A percentile compares a stretch with the other conserved stretches of the same genome.
Conservation (phyloP, 352 stramenopile genomes). For the Phytophthora sansomeana region DNA sequence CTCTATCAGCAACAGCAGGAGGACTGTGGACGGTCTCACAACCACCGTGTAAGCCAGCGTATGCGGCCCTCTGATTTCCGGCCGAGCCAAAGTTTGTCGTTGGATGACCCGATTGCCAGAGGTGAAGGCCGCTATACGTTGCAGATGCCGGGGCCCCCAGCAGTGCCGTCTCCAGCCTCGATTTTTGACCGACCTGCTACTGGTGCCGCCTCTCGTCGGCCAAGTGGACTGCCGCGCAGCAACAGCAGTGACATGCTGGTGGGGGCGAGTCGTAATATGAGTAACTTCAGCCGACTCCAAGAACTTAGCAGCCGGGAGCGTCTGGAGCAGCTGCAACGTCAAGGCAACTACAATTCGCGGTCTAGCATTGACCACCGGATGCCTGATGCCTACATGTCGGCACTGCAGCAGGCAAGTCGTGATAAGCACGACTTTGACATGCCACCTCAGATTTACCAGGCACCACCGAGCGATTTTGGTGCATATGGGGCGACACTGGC, state of each 20-base stretch:
- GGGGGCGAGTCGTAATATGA: conserved; percentile 26
- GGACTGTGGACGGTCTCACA: conserved; percentile 26
- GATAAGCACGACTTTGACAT: conserved; percentile 42
- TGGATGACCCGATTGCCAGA: conserved; percentile 44
- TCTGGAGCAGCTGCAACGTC: conserved; percentile 34
- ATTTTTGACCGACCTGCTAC: conserved; percentile 70
- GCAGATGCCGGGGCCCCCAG: conserved; percentile 33
- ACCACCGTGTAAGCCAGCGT: conserved; percentile 35
- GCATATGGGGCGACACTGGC: conserved; percentile 29
- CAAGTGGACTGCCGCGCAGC: conserved; percentile 24
- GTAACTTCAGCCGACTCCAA: conserved; percentile 45
- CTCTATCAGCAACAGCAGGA: conserved; percentile 40
- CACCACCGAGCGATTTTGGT: conserved; percentile 36
- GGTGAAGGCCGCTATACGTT: conserved; percentile 45
- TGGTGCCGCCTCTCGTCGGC: conserved; percentile 16
- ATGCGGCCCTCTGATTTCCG: conserved; percentile 50
- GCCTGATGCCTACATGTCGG: conserved; percentile 46
- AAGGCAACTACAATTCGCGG: conserved; percentile 33
- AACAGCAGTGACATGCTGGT: conserved; percentile 39
- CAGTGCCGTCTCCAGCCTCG: conserved; percentile 42
- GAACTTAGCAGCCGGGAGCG: conserved; percentile 44
- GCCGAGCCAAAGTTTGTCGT: conserved; percentile 44
- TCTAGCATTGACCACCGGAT: conserved; percentile 37
- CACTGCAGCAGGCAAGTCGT: conserved; percentile 39
- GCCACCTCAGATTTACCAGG: conserved; percentile 34